Conservation (phyloP, 2,329 filamentous ascomycete species). For the Paecilomyces sp. region DNA sequence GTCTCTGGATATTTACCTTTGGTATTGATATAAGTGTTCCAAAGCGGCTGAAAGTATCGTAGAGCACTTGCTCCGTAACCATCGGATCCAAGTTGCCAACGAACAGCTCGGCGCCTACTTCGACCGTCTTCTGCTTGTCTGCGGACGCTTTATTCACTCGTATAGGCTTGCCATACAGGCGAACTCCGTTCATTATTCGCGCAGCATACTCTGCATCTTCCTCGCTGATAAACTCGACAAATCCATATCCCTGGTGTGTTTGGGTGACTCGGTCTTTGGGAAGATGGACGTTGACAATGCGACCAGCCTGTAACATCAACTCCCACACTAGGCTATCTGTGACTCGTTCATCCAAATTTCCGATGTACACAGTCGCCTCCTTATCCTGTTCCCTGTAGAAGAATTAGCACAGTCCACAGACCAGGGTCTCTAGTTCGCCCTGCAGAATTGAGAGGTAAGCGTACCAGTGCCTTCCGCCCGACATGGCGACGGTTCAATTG, state of each 20-base stretch:
- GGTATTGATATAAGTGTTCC: slow-evolving; percentile 76
- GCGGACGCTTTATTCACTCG: slow-evolving; percentile 91
- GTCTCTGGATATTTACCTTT: slow-evolving; percentile 53
- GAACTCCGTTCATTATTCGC: slow-evolving; percentile 92
- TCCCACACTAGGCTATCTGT: slow-evolving; percentile 89
- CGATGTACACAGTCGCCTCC: slow-evolving; percentile 95
- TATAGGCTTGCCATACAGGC: slow-evolving; percentile 87
- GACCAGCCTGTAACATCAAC: slow-evolving; percentile 95
- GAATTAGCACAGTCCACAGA: slow-evolving; percentile 14
- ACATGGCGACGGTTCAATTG: slow-evolving; percentile 42
- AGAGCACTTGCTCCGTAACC: slow-evolving; percentile 92
- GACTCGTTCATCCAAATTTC: slow-evolving; percentile 95
- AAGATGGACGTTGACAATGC: slow-evolving; percentile 95
- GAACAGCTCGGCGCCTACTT: slow-evolving; percentile 95
- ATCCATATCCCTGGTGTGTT: slow-evolving; percentile 94
- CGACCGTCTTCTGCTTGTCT: slow-evolving; percentile 87
- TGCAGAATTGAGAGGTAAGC: slow-evolving; percentile 12
- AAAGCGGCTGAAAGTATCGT: slow-evolving; percentile 91
- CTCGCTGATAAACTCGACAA: slow-evolving; percentile 95
- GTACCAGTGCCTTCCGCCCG: slow-evolving; percentile 70
- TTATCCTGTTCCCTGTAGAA: slow-evolving; percentile 86
- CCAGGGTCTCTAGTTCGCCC: neutral
- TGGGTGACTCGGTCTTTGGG: slow-evolving; percentile 97
- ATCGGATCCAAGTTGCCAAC: slow-evolving; percentile 90
- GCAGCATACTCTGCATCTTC: slow-evolving; percentile 95